Evolutionary conservation across 495 filamentous ascomycete genomes (phyloP).

Genomic region (Neurospora sp.): DNA sequence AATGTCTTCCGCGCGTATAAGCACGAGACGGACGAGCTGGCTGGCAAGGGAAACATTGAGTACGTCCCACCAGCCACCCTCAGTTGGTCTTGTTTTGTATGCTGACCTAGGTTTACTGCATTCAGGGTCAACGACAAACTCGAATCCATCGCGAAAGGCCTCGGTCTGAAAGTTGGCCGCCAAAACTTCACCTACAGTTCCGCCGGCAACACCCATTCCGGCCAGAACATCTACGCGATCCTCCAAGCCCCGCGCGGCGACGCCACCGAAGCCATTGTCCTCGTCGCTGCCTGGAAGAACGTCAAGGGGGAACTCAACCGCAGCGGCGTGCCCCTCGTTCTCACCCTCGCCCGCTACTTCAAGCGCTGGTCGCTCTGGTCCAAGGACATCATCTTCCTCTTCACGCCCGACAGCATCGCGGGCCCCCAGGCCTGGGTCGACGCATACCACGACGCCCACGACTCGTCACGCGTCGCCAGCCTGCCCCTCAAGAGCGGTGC

Average conservation of each 20-base stretch:
- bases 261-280: slow-evolving; percentile 94
- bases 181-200: slow-evolving; percentile 74
- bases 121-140: slow-evolving; percentile 57
- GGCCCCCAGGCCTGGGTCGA: slow-evolving; percentile 96
- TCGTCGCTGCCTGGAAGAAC: slow-evolving; percentile 83
- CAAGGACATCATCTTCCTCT: slow-evolving; percentile 91
- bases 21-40: slow-evolving; percentile 63
- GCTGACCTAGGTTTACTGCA: not conserved
- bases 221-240: slow-evolving; percentile 90
- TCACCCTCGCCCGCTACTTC: slow-evolving; percentile 89
- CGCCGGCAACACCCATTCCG: slow-evolving; percentile 59
- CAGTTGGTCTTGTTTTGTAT: not conserved
- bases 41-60: slow-evolving; percentile 41
- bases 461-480: slow-evolving; percentile 53
- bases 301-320: slow-evolving; percentile 70
- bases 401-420: slow-evolving; percentile 78
- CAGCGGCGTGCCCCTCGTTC: slow-evolving; percentile 72
- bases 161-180: slow-evolving; percentile 73
- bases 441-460: slow-evolving; percentile 87
- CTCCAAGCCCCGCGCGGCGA: slow-evolving; percentile 93
- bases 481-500: slow-evolving; percentile 86
- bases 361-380: slow-evolving; percentile 97
- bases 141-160: slow-evolving; percentile 59
- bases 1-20: slow-evolving; percentile 89
- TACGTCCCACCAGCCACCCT: slow-evolving; percentile 13